Base-by-base conservation (phyloP, 2,329 filamentous ascomycete genomes). In the Botrytis pseudocinerea region DNA sequence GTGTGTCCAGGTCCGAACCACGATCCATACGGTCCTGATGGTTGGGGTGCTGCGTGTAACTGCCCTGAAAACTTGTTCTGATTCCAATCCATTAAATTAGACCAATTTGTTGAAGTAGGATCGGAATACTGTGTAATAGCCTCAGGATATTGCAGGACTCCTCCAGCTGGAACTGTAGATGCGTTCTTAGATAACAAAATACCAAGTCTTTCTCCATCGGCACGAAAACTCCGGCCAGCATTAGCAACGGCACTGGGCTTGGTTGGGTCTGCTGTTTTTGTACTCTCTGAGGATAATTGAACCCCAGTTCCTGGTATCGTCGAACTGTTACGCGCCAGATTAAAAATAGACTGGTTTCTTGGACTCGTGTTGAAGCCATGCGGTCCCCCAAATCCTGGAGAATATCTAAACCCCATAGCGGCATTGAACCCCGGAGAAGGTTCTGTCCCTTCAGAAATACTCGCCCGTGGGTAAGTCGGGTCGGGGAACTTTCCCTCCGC, bases 361-460 rank as follows among this genome's bases (percentile, higher is more conserved):
- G 70, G 25, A 44, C 63, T 61, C 28, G 62, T 12, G n/a, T 59
- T 59, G 18, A 72, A 72, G 16, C 70, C 70, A 14, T 25, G 42
- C 28, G 63, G 40, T 35, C 70, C 70, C 20, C 70, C 70, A 42
- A 72, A 72, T 12, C 70, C 70, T 25, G 70, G 70, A 38, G 70
- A 72, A 25, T 69, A 72, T 60, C 25, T 72, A 20, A 60, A 72
- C 8, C 70, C 63, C 70, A 69, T 46, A 1, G 70, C 63, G 12
- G 68, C 44, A 63, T 12, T 69, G 46, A 73, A 70, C n/a, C 65
- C 42, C 28, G 57, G 65, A 4, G 71, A 73, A 35, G 46, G 14
- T 6, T 63, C 57, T 5, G 65, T 61, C 14, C 32, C 38, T 57
- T 5, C 22, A n/a, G 71, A 73, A 40, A 62, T 63, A 32, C 57